Conservation (phyloP, 148 eudicot genomes). For the Linanthus parryae region DNA sequence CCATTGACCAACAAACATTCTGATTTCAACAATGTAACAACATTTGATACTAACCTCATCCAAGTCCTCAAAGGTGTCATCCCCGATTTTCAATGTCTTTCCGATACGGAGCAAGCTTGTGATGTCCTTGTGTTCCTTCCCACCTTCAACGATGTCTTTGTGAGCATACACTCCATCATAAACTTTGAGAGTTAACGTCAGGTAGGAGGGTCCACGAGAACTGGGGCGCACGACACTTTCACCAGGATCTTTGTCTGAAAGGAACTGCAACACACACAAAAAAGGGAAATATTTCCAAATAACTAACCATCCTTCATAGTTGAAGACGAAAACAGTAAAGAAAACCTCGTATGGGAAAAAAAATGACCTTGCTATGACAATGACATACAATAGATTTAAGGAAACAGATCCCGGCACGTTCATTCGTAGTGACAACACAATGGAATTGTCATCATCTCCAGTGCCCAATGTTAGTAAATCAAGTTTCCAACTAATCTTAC, state of each 20-base stretch:
- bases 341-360: too few relatives aligned
- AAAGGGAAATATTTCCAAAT: too few relatives aligned
- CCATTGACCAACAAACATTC: too few relatives aligned
- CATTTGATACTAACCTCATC: slow-evolving; percentile 65
- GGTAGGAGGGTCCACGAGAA: slow-evolving; percentile 82
- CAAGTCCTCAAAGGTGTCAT: slow-evolving; percentile 87
- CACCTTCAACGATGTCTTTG: slow-evolving; percentile 88
- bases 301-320: too few relatives aligned
- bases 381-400: too few relatives aligned
- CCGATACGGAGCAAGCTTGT: slow-evolving; percentile 91
- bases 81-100: slow-evolving; percentile 77
- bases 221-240: slow-evolving; percentile 90
- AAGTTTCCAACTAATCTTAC: too few relatives aligned
- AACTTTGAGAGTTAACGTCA: slow-evolving; percentile 84
- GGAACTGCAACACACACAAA: slow-evolving; percentile 47
- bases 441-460: too few relatives aligned
- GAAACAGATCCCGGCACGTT: too few relatives aligned
- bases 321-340: background rate
- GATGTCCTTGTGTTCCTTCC: slow-evolving; percentile 91
- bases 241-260: slow-evolving; percentile 82
- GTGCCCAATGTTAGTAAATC: too few relatives aligned
- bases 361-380: too few relatives aligned
- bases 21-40: background rate
- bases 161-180: slow-evolving; percentile 90
- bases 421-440: too few relatives aligned